These are phyloP conservation scores for Aspergillus proliferans DNA, from an alignment of 2,329 filamentous ascomycete genomes.

Conservation along the genomic window DNA sequence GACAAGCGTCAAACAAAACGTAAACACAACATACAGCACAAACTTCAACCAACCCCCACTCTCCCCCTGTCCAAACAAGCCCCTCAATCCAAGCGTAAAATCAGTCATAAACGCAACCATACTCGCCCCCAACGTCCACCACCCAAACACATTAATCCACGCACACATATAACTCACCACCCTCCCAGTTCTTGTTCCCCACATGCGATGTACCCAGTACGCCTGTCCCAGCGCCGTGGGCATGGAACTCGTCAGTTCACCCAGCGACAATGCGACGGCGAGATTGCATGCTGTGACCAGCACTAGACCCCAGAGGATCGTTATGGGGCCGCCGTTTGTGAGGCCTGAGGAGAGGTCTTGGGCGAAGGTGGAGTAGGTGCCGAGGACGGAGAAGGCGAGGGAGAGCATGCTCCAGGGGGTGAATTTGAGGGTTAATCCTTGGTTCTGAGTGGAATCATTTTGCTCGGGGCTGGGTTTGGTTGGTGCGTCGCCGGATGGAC, in stretches of 20 bases:
- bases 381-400: conserved; percentile 52
- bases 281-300: conserved; percentile 50
- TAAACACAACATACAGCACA: conserved; percentile 50
- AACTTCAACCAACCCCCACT: conserved; percentile 51
- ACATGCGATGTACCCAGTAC: conserved; percentile 49
- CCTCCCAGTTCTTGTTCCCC: conserved; percentile 37
- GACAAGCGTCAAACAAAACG: conserved; percentile 41
- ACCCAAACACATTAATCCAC: conserved; percentile 57
- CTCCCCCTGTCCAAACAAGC: conserved; percentile 47
- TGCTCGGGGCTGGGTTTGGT: conserved; percentile 9
- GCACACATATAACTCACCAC: conserved; percentile 53
- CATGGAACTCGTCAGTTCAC: conserved; percentile 54
- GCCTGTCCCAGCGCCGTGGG: conserved; percentile 56
- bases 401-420: conserved; percentile 52
- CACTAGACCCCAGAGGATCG: conserved; percentile 51
- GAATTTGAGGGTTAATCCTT: conserved; percentile 45
- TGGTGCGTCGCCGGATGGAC: background rate
- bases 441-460: conserved; percentile 21
- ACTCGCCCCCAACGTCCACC: conserved; percentile 53
- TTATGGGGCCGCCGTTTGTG: conserved; percentile 49
- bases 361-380: conserved; percentile 54
- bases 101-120: conserved; percentile 55
- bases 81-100: conserved; percentile 53
- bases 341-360: conserved; percentile 49
- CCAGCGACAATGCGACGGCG: conserved; percentile 51